Evolutionary conservation across 2,329 filamentous ascomycete species (phyloP), one percentile per base, ranked within the genome.

Genomic region (Pseudocercospora crystallina): DNA sequence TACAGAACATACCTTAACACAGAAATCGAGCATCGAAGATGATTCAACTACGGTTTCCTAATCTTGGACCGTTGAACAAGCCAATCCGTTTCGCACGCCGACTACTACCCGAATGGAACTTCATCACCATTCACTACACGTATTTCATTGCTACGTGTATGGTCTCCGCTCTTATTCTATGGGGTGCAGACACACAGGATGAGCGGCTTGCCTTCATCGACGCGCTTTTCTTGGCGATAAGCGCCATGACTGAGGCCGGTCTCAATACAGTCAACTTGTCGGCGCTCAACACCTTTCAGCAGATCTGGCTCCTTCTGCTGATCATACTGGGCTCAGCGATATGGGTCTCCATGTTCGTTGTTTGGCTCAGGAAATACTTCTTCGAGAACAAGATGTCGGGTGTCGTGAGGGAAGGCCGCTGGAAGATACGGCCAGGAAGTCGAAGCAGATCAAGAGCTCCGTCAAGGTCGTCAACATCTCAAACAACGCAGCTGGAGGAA

Each of bases 261-360:
- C 71, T 89, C 49, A 88, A 87, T 60, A 86, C 84, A 1, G 78
- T 83, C 58, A 82, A 85, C 62, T 69, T 88, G 17, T 84, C 80
- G 48, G 71, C 75, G 26, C 63, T 89, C 61, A 87, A 82, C 34
- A 84, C 80, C 0, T 85, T 83, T 63, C 86, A 89, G 66, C 86
- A 89, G 65, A 70, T 80, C 26, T 69, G 86, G 34, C 73, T 89
- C 8, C 86, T 84, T 60, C 51, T 84, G 3, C 72, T 87, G 36
- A 84, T 89, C 54, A 73, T 88, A 39, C 65, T 86, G 5, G 86
- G 86, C 1, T 83, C 83, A 47, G 75, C 80, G 10, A 81, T 88
- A n/a, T 82, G 84, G 63, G 82, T 89, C 2, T 85, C 81, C 1
- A 79, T 81, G 31, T 81, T 80, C 56, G 85, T 86, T 2, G 78